Conservation (phyloP, 441 rosid species). For the Brassica hybrid region DNA sequence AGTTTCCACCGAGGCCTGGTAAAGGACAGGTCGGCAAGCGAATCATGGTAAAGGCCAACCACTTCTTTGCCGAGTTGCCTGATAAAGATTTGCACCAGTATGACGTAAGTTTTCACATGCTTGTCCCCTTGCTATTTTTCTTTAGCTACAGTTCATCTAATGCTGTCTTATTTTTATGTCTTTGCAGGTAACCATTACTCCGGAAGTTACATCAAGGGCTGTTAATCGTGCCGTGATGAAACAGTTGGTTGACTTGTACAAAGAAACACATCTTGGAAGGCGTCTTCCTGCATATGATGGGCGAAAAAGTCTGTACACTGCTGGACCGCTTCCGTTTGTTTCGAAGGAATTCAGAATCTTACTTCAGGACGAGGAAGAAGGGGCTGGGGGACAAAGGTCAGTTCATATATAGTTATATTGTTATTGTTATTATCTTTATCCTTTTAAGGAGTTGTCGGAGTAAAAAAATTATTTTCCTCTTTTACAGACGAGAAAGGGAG, state of each 20-base stretch:
- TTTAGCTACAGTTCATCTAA: neutral
- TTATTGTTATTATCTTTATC: neutral
- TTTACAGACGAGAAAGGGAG: constrained; percentile 77
- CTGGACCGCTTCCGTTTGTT: constrained; percentile 84
- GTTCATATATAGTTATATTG: neutral
- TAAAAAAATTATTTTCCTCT: neutral
- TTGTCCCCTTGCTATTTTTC: neutral
- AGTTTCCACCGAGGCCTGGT: constrained; percentile 92
- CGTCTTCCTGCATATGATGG: constrained; percentile 98
- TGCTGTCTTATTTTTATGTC: constrained; percentile 5
- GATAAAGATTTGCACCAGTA: constrained; percentile 97
- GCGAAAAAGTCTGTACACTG: constrained; percentile 90
- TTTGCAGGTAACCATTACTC: constrained; percentile 80
- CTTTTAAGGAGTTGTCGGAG: neutral
- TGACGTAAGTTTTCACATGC: constrained; percentile 64
- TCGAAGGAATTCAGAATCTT: constrained; percentile 77
- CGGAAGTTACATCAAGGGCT: constrained; percentile 84
- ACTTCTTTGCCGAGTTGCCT: constrained; percentile 89
- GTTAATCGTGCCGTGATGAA: constrained; percentile 91
- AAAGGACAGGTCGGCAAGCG: constrained; percentile 64
- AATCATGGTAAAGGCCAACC: constrained; percentile 93
- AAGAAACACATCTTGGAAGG: constrained; percentile 79
- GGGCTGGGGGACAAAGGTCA: constrained; percentile 82
- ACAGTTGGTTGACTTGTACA: constrained; percentile 60
- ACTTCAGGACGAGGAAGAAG: constrained; percentile 88